These are phyloP conservation scores for Eucalyptus rudis DNA, from an alignment of 345 rosid species.

Conservation along the genomic window DNA sequence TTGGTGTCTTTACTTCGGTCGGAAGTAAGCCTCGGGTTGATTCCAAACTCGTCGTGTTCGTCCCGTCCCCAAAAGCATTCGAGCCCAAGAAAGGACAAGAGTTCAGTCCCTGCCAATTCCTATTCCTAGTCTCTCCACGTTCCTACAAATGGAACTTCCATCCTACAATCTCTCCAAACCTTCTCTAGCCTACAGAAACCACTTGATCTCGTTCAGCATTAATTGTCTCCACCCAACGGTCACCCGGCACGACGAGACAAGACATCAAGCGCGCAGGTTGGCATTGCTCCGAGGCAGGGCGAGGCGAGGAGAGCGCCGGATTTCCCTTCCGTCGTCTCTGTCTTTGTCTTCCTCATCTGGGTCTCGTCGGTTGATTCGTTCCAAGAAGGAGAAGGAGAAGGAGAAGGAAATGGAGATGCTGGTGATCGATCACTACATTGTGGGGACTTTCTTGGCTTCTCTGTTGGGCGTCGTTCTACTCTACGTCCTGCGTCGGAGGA, in stretches of 20 bases:
- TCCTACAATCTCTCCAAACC: background rate
- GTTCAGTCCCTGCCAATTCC: background rate
- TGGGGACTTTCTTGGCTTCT: slow-evolving; percentile 12
- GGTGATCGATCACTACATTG: background rate
- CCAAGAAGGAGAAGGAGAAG: background rate
- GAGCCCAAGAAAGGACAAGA: background rate
- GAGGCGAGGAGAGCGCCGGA: background rate
- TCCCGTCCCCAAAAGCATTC: background rate
- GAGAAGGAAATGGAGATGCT: background rate
- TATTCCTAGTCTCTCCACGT: background rate
- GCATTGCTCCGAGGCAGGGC: background rate
- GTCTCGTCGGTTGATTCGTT: background rate
- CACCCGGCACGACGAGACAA: background rate
- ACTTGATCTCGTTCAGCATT: background rate
- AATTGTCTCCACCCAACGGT: background rate
- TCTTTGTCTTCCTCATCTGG: background rate
- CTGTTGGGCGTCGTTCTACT: slow-evolving; percentile 11
- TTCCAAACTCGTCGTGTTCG: background rate
- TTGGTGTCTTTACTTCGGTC: background rate
- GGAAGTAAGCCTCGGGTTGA: background rate
- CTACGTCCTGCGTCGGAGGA: slow-evolving; percentile 7
- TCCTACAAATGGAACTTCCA: background rate
- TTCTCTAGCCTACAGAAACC: background rate
- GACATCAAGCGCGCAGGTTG: background rate
- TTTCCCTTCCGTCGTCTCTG: background rate